phyloP scores from a whole-genome alignment of 106 monocot genomes.

The Apostasia ramifera region DNA sequence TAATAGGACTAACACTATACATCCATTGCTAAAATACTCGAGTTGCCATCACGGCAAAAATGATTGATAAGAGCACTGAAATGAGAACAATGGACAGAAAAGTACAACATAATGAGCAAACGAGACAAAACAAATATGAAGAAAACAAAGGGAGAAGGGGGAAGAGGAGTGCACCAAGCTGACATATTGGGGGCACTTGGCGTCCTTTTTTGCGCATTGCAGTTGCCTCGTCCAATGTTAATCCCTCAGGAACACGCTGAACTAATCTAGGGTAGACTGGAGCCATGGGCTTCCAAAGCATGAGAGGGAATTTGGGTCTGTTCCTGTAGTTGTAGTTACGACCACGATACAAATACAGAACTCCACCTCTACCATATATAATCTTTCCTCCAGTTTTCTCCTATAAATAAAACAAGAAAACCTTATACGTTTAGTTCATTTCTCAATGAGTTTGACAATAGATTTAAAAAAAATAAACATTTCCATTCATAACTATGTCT shows the following conservation, averaged over 20 bases:
- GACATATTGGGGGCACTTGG: slow-evolving; percentile 66
- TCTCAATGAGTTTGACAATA: too few species aligned
- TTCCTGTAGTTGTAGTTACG: slow-evolving; percentile 85
- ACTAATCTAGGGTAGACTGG: slow-evolving; percentile 88
- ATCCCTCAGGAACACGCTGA: slow-evolving; percentile 69
- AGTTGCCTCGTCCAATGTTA: slow-evolving; percentile 75
- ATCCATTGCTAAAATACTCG: too few species aligned
- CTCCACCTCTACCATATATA: slow-evolving; percentile 77
- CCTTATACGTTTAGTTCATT: not conserved
- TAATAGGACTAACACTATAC: too few species aligned
- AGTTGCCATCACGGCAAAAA: too few species aligned
- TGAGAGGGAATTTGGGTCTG: slow-evolving; percentile 78
- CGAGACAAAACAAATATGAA: not conserved
- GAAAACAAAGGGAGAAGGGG: not conserved
- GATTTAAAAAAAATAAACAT: too few species aligned
- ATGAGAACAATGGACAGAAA: too few species aligned
- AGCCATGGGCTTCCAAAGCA: slow-evolving; percentile 89
- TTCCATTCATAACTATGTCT: too few species aligned
- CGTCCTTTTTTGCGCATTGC: slow-evolving; percentile 84
- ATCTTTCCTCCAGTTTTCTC: slow-evolving; percentile 98
- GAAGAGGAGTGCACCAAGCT: slow-evolving; percentile 55
- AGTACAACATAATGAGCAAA: too few species aligned
- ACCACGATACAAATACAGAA: slow-evolving; percentile 81
- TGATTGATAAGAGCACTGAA: too few species aligned
- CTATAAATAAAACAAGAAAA: slow-evolving; percentile 25